Evolutionary conservation across 23 red algal genomes (phyloP), one percentile per base, ranked within the genome.

Genomic region (Gracilaria caudata): DNA sequence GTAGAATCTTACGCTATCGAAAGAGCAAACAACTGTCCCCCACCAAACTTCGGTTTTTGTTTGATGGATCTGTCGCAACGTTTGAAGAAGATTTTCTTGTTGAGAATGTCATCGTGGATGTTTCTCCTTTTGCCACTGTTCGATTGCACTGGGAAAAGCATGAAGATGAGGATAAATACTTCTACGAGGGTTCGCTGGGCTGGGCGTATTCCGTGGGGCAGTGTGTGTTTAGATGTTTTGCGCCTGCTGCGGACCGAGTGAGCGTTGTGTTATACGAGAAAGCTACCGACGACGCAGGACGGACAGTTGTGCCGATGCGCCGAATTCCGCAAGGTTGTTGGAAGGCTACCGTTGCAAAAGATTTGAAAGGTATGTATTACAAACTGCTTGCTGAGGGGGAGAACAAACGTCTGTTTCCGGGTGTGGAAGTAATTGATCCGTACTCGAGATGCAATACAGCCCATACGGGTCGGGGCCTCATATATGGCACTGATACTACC

Each of bases 11-110:
- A 14, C 49, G 51, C 51, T 34, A 63, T 64, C 36, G 21, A 73
- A 89, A 89, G 61, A 33, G 46, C 38, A 33, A 65, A 39, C 64
- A 89, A 40, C 40, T 65, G 20, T 37, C 68, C 16, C 58, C 20
- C 38, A 89, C 51, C 28, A 38, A 79, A 44, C 25, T 41, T 10
- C 44, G 51, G 9, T 73, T 78, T 12, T 28, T 78, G 35, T 77
- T 89, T 35, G 72, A 78, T 20, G 36, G 66, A 41, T 24, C 19
- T 8, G 68, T 49, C 25, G 73, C 55, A 63, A 13, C 30, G 6
- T 90, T 96, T 76, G 81, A 93, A 10, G 94, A 96, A 47, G 94
- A 96, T 76, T 96, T 93, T 61, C 78, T 84, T 40, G 89, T 96
- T 20, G 94, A 96, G 64, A 70, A 73, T 40, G 84, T 90, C 24